Evolutionary conservation across 331 rosid genomes (phyloP).

Genomic region (Saraca asoca): DNA sequence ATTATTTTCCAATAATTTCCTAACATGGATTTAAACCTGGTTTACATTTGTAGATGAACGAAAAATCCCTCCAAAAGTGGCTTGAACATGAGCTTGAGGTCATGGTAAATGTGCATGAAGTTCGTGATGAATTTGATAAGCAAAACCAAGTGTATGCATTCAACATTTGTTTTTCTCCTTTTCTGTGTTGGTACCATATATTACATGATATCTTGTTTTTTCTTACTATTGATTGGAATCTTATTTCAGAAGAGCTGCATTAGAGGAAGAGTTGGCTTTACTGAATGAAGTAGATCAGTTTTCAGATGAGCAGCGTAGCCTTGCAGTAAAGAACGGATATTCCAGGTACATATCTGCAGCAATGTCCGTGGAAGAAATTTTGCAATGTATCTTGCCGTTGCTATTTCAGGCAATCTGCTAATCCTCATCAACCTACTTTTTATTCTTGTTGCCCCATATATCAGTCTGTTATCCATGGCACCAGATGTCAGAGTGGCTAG

Average conservation of each 20-base stretch:
- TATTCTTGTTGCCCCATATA: constrained; percentile 33
- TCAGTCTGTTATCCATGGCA: constrained; percentile 71
- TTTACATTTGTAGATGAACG: constrained; percentile 35
- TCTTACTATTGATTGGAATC: constrained; percentile 31
- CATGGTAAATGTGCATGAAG: constrained; percentile 66
- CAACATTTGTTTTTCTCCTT: not conserved
- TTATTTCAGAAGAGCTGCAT: constrained; percentile 53
- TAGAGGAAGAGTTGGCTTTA: constrained; percentile 66
- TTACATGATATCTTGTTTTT: constrained; percentile 9
- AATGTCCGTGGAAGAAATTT: not conserved
- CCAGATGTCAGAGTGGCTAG: constrained; percentile 61
- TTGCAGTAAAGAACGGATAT: constrained; percentile 49
- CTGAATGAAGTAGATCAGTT: constrained; percentile 57
- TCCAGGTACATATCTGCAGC: constrained; percentile 46
- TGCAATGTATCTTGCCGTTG: constrained; percentile 21
- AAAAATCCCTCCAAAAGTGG: constrained; percentile 46
- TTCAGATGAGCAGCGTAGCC: constrained; percentile 48
- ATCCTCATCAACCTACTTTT: constrained; percentile 9
- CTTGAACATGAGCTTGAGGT: constrained; percentile 79
- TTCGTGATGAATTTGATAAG: constrained; percentile 60
- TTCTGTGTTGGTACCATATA: not conserved
- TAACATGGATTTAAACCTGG: constrained; percentile 2
- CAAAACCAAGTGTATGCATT: constrained; percentile 72
- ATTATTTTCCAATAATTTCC: not conserved
- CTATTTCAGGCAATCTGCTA: constrained; percentile 10